Percentiles rank a stretch among this genome's conserved stretches.
phyloP scores from a whole-genome alignment of 495 filamentous ascomycete genomes.

The Neurospora tetrasperma region DNA sequence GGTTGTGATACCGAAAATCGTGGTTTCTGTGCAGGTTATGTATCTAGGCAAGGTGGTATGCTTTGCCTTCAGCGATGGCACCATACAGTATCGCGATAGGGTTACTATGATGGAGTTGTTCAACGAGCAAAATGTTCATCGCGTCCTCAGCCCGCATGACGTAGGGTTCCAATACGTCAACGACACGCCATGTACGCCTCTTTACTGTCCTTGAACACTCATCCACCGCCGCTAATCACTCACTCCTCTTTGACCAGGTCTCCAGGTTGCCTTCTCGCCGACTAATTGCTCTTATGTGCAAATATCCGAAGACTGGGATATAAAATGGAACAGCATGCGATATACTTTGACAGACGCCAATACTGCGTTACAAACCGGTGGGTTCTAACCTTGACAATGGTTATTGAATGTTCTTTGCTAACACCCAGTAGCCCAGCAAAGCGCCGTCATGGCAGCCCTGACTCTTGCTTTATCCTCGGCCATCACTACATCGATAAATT shows the following conservation, averaged over 20 bases:
- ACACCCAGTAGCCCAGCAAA: constrained; percentile 26
- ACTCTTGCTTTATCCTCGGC: constrained; percentile 30
- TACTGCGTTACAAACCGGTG: constrained; percentile 33
- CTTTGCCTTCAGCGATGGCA: constrained; percentile 64
- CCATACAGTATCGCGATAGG: constrained; percentile 66
- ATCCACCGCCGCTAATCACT: constrained; percentile 5
- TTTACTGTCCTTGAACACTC: constrained; percentile 14
- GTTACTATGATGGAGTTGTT: constrained; percentile 55
- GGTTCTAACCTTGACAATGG: constrained; percentile 5
- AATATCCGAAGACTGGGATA: constrained; percentile 53
- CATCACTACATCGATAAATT: constrained; percentile 46
- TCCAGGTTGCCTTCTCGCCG: constrained; percentile 63
- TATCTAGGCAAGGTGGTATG: constrained; percentile 59
- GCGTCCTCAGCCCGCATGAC: constrained; percentile 58
- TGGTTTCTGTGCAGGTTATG: constrained; percentile 55
- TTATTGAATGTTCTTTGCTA: neutral
- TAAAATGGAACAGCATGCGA: constrained; percentile 54
- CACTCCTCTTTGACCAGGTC: constrained; percentile 28
- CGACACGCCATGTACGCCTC: constrained; percentile 37
- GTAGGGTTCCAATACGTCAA: constrained; percentile 59
- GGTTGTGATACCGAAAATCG: constrained; percentile 51
- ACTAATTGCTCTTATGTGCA: constrained; percentile 57
- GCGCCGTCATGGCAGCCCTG: constrained; percentile 29
- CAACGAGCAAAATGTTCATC: constrained; percentile 48
- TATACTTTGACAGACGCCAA: constrained; percentile 36